Base-by-base conservation (phyloP, 1,284 basidiomycete genomes). In the Sporisorium graminicola region DNA sequence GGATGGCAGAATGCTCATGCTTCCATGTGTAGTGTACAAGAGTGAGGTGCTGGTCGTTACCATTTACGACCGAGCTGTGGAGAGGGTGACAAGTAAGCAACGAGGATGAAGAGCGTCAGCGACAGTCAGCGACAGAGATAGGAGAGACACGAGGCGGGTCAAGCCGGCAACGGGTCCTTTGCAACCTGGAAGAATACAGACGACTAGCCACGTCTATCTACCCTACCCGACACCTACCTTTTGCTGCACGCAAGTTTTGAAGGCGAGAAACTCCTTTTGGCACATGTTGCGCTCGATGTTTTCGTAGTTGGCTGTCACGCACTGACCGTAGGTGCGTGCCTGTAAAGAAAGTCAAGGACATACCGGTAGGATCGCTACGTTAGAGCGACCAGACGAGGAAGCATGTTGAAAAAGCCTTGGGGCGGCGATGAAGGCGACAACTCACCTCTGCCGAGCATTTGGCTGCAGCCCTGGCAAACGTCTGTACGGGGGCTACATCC, bases 231-330 rank as follows among this genome's bases (percentile, higher is more conserved):
- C 22, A 26, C 70, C 29, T 55, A 70, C 72, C 66, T 66, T 74
- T 62, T 74, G 88, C 51, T 90, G 90, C 49, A 94, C 84, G 84
- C 93, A 94, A 50, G 89, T 86, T 37, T 90, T 91, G 82, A 95
- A 95, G 73, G 89, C 89, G 7, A 88, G 88, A 74, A 94, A 95
- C 85, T 94, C 92, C 14, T 89, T 89, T 64, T 90, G 90, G 86
- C 93, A 95, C 63, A 89, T 89, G 80, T 93, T 92, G 85, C 91
- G 91, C 71, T 87, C 89, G 14, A 93, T 90, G 78, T 94, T 93
- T 22, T 90, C 90, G 86, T 94, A 93, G 3, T 89, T 90, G 4
- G 89, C 89, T 20, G 91, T 86, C 27, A 95, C 90, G 82, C 93
- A 95, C 84, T 91, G 91, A 26, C 93, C 93, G 81, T 95, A 95